These are phyloP conservation scores for Monilinia aucupariae DNA, from an alignment of 2,329 filamentous ascomycete species.

Conservation along the genomic window DNA sequence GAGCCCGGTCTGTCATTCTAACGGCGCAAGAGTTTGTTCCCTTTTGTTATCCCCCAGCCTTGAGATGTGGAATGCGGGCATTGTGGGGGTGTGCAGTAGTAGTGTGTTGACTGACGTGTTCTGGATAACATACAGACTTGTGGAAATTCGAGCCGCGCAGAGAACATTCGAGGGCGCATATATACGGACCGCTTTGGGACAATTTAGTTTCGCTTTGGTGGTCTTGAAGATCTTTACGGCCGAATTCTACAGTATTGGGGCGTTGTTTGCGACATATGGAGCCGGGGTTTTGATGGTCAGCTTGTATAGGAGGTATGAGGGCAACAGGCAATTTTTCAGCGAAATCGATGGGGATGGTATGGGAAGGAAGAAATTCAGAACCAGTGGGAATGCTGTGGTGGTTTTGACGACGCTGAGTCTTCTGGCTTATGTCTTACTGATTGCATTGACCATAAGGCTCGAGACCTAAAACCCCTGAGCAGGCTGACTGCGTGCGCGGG, in stretches of 20 bases:
- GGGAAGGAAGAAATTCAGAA: conserved; percentile 53
- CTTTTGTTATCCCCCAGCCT: not conserved
- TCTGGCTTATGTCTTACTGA: conserved; percentile 50
- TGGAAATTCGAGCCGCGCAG: conserved; percentile 91
- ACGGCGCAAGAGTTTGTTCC: conserved; percentile 59
- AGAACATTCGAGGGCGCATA: conserved; percentile 97
- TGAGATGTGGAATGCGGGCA: not conserved
- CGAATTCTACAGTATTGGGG: conserved; percentile 96
- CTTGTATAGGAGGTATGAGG: conserved; percentile 80
- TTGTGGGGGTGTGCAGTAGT: not conserved
- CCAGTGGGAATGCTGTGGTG: conserved; percentile 57
- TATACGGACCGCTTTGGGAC: conserved; percentile 85
- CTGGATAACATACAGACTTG: conserved; percentile 46
- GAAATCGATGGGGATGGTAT: conserved; percentile 39
- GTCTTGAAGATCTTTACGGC: conserved; percentile 94
- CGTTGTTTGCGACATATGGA: conserved; percentile 88
- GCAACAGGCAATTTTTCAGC: conserved; percentile 89
- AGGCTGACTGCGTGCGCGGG: conserved; percentile 9
- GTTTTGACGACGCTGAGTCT: conserved; percentile 53
- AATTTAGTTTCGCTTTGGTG: conserved; percentile 92
- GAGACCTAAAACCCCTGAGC: conserved; percentile 20
- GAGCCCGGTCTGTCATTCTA: conserved; percentile 75
- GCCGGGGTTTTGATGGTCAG: conserved; percentile 77
- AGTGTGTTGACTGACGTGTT: not conserved
- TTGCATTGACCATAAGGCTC: conserved; percentile 48